Base-by-base conservation (phyloP, 176 grass and related monocot genomes). In the Triticum monococcum region DNA sequence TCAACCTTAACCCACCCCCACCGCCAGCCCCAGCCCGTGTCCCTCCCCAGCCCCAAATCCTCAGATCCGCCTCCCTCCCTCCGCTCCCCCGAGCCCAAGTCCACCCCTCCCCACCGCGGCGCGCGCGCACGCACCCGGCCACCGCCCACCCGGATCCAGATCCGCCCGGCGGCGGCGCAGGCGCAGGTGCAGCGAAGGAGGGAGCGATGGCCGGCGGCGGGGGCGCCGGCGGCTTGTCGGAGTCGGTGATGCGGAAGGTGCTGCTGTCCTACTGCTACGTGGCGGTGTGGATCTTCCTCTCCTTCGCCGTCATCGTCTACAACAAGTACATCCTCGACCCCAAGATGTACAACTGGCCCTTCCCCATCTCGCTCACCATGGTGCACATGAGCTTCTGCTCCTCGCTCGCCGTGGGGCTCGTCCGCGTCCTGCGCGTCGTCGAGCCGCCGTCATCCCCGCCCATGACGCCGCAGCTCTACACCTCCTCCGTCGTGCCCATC, bases 281-380 rank as follows among this genome's bases (percentile, higher is more conserved):
- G 1, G 91, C 37, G 3, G 84, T 98, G 12, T 98, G 96, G 96
- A 98, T 98, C 96, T 89, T 92, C 91, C 89, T 98, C 62, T 95
- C 92, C 86, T 98, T 98, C 93, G 52, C 96, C 14, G 96, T 98
- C 70, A 98, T 98, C 78, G 89, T 98, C 77, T 98, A 95, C 96
- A 98, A 98, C 93, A 98, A 98, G 91, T 98, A 92, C 87, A 98
- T 98, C 87, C 88, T 98, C 35, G 96, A 98, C 83, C 93, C 96
- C 37, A 98, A 95, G 93, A 98, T 98, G 96, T 98, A 98, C 89
- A 93, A 95, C 84, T 98, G 96, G 96, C 96, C 96, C 31, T 98
- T 95, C 88, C 95, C 96, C 7, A 98, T 98, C 78, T 93, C 93
- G 45, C 86, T 98, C 83, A 93, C 96, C 88, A 93, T 98, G 88